phyloP scores from a whole-genome alignment of 495 filamentous ascomycete genomes.

The Cudoniella acicularis region DNA sequence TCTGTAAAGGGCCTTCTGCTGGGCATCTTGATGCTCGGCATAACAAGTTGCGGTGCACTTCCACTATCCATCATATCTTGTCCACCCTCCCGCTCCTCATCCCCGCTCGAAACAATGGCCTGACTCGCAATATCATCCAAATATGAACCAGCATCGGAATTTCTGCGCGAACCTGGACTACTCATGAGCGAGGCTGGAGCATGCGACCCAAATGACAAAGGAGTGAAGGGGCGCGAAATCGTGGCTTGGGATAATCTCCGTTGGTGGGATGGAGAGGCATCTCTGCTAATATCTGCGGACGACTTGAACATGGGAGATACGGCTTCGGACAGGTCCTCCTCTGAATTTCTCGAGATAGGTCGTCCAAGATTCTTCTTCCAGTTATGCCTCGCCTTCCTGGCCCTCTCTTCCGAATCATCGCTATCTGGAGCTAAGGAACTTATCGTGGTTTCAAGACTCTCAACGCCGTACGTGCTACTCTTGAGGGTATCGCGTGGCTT shows the following conservation, averaged over 20 bases:
- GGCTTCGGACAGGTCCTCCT: slow-evolving; percentile 26
- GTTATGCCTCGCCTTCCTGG: slow-evolving; percentile 24
- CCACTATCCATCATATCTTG: slow-evolving; percentile 43
- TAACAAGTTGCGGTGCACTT: slow-evolving; percentile 83
- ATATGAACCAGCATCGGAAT: slow-evolving; percentile 44
- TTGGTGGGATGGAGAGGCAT: slow-evolving; percentile 28
- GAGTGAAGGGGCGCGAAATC: slow-evolving; percentile 52
- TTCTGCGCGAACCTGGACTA: slow-evolving; percentile 45
- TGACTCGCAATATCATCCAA: slow-evolving; percentile 50
- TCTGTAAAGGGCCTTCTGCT: slow-evolving; percentile 89
- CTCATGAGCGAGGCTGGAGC: slow-evolving; percentile 44
- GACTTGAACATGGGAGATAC: slow-evolving; percentile 25
- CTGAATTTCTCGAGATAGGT: slow-evolving; percentile 9
- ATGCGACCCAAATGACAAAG: slow-evolving; percentile 46
- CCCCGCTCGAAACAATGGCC: slow-evolving; percentile 41
- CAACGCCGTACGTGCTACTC: slow-evolving; percentile 57
- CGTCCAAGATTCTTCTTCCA: slow-evolving; percentile 24
- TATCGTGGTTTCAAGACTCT: slow-evolving; percentile 58
- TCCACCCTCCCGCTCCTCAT: slow-evolving; percentile 37
- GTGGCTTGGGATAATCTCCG: slow-evolving; percentile 30
- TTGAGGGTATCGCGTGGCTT: slow-evolving; percentile 22
- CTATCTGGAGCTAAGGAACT: slow-evolving; percentile 31
- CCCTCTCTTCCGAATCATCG: slow-evolving; percentile 31
- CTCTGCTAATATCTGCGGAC: slow-evolving; percentile 18
- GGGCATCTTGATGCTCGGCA: slow-evolving; percentile 96